Evolutionary conservation across 2,329 filamentous ascomycete genomes (phyloP).

Genomic region (Fusarium sp.): DNA sequence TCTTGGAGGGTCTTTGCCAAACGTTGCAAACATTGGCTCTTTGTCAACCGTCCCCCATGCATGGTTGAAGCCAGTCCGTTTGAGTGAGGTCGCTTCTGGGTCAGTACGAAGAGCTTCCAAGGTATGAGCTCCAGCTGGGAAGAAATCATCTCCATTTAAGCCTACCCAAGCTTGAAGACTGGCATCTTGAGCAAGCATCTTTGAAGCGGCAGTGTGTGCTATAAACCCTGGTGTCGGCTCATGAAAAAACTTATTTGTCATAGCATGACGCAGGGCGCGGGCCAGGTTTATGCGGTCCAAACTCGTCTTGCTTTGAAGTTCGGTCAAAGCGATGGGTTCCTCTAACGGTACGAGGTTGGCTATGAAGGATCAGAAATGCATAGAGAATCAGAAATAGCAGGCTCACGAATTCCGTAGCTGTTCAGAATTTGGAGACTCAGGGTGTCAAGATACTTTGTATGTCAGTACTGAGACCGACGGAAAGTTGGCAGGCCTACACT

Average conservation of each 20-base stretch:
- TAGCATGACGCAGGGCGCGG: slow-evolving; percentile 66
- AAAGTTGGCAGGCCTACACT: slow-evolving; percentile 54
- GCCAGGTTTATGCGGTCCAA: slow-evolving; percentile 64
- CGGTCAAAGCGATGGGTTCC: slow-evolving; percentile 58
- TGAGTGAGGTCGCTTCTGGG: slow-evolving; percentile 63
- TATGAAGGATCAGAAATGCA: slow-evolving; percentile 39
- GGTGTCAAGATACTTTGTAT: slow-evolving; percentile 61
- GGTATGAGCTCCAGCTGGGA: slow-evolving; percentile 61
- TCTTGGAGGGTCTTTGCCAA: slow-evolving; percentile 61
- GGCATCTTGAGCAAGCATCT: slow-evolving; percentile 61
- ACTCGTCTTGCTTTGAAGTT: slow-evolving; percentile 60
- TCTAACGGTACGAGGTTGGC: slow-evolving; percentile 64
- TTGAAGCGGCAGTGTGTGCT: slow-evolving; percentile 67
- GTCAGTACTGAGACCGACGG: slow-evolving; percentile 21
- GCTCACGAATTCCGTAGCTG: slow-evolving; percentile 62
- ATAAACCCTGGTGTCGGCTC: slow-evolving; percentile 64
- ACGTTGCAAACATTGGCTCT: slow-evolving; percentile 67
- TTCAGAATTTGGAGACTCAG: slow-evolving; percentile 65
- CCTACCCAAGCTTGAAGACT: slow-evolving; percentile 66
- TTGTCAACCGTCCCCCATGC: slow-evolving; percentile 63
- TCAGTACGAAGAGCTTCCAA: slow-evolving; percentile 58
- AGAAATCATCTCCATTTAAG: slow-evolving; percentile 67
- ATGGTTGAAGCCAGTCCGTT: slow-evolving; percentile 64
- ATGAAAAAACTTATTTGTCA: slow-evolving; percentile 68
- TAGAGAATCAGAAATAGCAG: neutral